A percentile compares a stretch with the other conserved stretches of the same genome.
Conservation (phyloP, 202 grass and related monocot genomes). For the Digitaria exilis region DNA sequence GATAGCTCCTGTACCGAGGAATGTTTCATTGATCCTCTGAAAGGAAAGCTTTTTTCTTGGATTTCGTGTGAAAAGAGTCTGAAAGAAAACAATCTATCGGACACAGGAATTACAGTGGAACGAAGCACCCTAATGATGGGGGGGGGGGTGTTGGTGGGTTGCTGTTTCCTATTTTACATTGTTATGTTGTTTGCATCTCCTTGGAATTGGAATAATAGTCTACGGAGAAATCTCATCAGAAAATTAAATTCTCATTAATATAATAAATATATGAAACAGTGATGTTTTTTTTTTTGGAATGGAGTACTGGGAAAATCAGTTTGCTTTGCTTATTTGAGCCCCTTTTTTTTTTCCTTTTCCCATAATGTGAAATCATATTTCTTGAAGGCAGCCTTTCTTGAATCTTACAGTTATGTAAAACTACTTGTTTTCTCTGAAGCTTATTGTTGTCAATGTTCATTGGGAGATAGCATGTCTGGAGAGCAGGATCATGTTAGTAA, state of each 20-base stretch:
- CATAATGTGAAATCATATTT: neutral
- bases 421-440: conserved; percentile 26
- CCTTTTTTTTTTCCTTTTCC: neutral
- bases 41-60: neutral
- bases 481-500: conserved; percentile 63
- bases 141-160: neutral
- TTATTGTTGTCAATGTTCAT: conserved; percentile 39
- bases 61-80: neutral
- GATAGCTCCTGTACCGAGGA: neutral
- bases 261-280: conserved; percentile 13
- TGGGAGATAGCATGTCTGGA: conserved; percentile 66
- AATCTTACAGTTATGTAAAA: conserved; percentile 2
- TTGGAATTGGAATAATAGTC: conserved; percentile 6
- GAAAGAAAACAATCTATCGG: conserved; percentile 12
- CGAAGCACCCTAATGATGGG: neutral
- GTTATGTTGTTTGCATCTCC: conserved; percentile 25
- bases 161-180: neutral
- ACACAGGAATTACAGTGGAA: neutral
- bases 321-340: neutral
- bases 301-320: neutral
- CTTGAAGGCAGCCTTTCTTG: too few relatives aligned
- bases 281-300: conserved; percentile 7
- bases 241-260: neutral
- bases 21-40: neutral
- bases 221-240: neutral